Evolutionary conservation across 345 rosid genomes (phyloP), one percentile per base, ranked within the genome.

Genomic region (Eucalyptus sideroxylon): DNA sequence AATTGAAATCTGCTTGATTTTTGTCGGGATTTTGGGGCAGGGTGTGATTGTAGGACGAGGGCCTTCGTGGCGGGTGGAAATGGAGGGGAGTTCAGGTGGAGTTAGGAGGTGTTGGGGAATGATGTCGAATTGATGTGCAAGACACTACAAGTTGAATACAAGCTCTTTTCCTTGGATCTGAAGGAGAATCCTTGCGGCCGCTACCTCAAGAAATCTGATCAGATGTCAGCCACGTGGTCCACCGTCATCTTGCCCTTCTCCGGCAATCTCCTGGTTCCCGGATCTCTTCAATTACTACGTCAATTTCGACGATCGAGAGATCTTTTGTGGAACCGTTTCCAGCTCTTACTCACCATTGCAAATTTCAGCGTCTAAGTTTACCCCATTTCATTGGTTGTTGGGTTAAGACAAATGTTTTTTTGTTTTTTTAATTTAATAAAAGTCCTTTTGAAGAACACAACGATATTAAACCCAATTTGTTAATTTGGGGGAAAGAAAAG

Each of bases 201-300:
- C 42, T 96, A 96, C 93, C 93, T 97, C 50, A 97, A 97, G 93
- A 96, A 96, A 88, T 96, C 98, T 10, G 98, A 97, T 95, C 93
- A 98, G 92, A 98, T 99, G 65, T 96, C 99, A 26, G 96, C 99
- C 67, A 98, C 98, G 67, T 92, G 99, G 94, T 97, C 99, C 91
- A 98, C 99, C 90, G 95, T 97, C 94, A 95, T 97, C 67, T 96
- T 98, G 51, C 98, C 99, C 87, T 97, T 93, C 91, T 94, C 98
- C 3, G 99, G 99, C 89, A 96, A 96, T 98, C 91, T 96, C 98
- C n/a, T 98, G 97, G 98, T 96, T 98, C 95, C 94, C 96, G 85
- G 97, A 97, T 92, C 99, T 97, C 92, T 97, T 97, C 95, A 97
- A 97, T 93, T 96, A 96, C 95, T 96, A 95, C 87, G 97, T 97